Evolutionary conservation across 768 basidiomycete genomes (phyloP), one percentile per base, ranked within the genome.

Genomic region (Lactarius akahatsu): DNA sequence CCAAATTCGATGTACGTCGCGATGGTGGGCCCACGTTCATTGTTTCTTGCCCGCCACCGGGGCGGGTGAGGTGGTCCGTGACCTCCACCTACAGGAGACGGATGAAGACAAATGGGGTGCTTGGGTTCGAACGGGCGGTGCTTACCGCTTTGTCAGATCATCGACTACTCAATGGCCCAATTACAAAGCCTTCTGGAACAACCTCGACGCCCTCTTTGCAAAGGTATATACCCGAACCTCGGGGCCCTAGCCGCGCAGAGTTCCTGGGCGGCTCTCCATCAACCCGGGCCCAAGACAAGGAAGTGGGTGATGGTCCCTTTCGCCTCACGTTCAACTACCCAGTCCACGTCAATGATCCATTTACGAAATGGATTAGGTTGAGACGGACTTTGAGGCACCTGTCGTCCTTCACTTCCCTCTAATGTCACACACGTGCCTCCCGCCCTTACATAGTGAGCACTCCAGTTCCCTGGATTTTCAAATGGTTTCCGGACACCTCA

Each of bases 1-100:
- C 62, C 36, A 36, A 36, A 26, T 30, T 57, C 18, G 62, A 47
- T 3, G 13, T 56, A 8, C 55, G 56, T 57, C 52, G 61, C 6
- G 52, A 62, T 11, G 18, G 13, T 3, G 38, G 38, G 20, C 41
- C 38, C 13, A 55, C 52, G 20, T 18, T 62, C 38, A 10, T 62
- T 18, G 16, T 62, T 30, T 55, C 61, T 4, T 52, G 52, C 28
- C 61, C 40, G 36, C 38, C 8, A 32, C 36, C 50, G 0, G 26
- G 38, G 15, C 15, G 28, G 9, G 61, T 26, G 13, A 10, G 61
- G 61, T 2, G 32, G 20, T 41, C 11, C 52, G 38, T 4, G 61
- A 41, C 18, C 52, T 55, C 28, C 26, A 62, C 16, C 16, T 55
- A 40, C 52, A 18, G 30, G 50, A 52, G 16, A 8, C 16, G 1